Percentiles rank a stretch among this genome's conserved stretches.
Evolutionary conservation across 1,284 basidiomycete species (phyloP).

Genomic region (Pterulicium gracile): DNA sequence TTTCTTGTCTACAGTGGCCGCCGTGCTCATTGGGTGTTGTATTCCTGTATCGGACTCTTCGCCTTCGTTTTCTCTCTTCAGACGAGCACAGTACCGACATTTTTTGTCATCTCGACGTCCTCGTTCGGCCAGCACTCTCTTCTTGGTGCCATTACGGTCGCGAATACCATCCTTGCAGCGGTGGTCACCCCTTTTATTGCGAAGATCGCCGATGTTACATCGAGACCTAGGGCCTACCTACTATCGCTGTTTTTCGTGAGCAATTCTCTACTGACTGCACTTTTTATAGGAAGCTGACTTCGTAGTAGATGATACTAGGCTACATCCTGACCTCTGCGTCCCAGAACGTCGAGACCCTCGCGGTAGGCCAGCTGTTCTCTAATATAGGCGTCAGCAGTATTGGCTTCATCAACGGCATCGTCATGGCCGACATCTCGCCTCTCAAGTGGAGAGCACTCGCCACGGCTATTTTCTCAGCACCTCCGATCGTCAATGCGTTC

Average conservation of each 20-base stretch:
- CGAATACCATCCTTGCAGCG: slow-evolving; percentile 35
- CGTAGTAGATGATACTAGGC: slow-evolving; percentile 12
- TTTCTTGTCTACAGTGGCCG: neutral
- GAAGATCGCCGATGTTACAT: slow-evolving; percentile 44
- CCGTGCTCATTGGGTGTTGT: neutral
- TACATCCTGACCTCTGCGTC: slow-evolving; percentile 44
- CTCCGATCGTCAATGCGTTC: slow-evolving; percentile 40
- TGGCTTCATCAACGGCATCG: slow-evolving; percentile 41
- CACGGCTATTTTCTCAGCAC: slow-evolving; percentile 35
- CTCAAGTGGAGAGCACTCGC: slow-evolving; percentile 50
- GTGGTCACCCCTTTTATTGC: slow-evolving; percentile 54
- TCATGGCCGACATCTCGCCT: slow-evolving; percentile 51
- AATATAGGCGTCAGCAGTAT: slow-evolving; percentile 24
- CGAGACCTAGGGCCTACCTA: slow-evolving; percentile 25
- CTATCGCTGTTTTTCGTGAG: slow-evolving; percentile 11
- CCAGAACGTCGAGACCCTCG: slow-evolving; percentile 28
- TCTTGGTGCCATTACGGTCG: slow-evolving; percentile 25
- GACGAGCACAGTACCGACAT: neutral
- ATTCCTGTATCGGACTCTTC: neutral
- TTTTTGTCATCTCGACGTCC: neutral
- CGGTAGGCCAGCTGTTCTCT: slow-evolving; percentile 29
- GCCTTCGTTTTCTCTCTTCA: slow-evolving; percentile 1
- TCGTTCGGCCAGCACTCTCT: neutral
- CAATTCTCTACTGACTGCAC: slow-evolving; percentile 6
- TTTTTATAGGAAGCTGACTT: neutral